A percentile compares a stretch with the other conserved stretches of the same genome.
Conservation (phyloP, 202 grass and related monocot genomes). For the Panicum hallii region DNA sequence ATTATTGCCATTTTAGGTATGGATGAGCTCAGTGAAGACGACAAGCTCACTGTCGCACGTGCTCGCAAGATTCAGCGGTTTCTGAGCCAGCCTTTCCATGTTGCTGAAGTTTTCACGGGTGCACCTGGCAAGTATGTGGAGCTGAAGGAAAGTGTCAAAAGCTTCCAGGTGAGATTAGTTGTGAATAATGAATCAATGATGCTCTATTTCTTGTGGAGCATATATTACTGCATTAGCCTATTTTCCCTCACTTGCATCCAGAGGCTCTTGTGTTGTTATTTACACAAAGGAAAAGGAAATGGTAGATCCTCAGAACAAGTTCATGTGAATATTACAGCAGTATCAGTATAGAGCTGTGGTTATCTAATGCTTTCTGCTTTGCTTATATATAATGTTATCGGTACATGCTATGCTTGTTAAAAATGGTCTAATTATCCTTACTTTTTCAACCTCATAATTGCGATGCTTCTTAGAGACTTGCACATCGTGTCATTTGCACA, state of each 20-base stretch:
- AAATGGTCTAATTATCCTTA: neutral
- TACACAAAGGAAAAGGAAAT: neutral
- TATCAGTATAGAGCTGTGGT: neutral
- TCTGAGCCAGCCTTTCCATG: conserved; percentile 97
- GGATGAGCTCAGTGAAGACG: conserved; percentile 98
- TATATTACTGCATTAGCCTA: no score
- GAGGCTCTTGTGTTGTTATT: neutral
- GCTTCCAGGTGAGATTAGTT: conserved; percentile 80
- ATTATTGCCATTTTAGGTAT: conserved; percentile 99
- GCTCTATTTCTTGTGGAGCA: neutral
- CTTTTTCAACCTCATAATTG: no score
- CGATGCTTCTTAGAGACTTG: neutral
- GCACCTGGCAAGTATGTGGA: conserved; percentile 98
- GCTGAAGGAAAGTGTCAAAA: conserved; percentile 82
- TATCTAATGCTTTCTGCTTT: neutral
- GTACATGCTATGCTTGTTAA: neutral
- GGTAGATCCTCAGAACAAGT: neutral
- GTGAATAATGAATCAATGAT: neutral
- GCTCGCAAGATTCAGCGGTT: conserved; percentile 96
- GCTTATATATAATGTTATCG: neutral
- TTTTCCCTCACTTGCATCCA: neutral
- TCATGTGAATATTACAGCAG: neutral
- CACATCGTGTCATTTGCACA: neutral
- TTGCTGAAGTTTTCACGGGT: conserved; percentile 98
- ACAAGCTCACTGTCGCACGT: conserved; percentile 91